Evolutionary conservation across 1,284 basidiomycete species (phyloP).

Genomic region (Rhodotorula sp.): DNA sequence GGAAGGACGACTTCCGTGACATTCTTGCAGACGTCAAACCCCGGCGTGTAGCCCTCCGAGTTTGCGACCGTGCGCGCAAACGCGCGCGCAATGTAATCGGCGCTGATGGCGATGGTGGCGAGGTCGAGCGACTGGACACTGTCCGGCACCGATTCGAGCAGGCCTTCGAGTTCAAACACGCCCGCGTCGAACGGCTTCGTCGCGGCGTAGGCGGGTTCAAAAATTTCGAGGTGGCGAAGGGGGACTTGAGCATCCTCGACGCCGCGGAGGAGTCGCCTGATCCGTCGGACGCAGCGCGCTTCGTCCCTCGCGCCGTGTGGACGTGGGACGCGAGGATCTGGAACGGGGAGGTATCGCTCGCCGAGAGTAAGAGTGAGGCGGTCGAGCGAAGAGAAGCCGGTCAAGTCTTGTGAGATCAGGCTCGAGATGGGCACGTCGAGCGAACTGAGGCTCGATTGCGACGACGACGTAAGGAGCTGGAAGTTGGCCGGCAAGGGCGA

Average conservation of each 20-base stretch:
- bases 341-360: slow-evolving; percentile 23
- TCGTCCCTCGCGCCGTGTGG: slow-evolving; percentile 1
- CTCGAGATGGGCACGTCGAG: slow-evolving; percentile 28
- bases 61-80: not conserved
- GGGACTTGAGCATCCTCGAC: not conserved
- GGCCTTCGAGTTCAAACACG: not conserved
- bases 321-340: not conserved
- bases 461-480: slow-evolving; percentile 14
- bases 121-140: slow-evolving; percentile 8
- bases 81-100: slow-evolving; percentile 1
- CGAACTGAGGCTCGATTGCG: not conserved
- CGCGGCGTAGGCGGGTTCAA: slow-evolving; percentile 10
- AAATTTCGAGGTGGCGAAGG: slow-evolving; percentile 9
- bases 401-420: slow-evolving; percentile 13
- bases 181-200: slow-evolving; percentile 2
- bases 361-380: slow-evolving; percentile 23
- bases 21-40: not conserved
- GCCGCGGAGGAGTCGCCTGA: not conserved
- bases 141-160: slow-evolving; percentile 7
- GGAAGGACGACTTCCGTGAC: not conserved
- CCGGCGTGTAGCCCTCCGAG: not conserved
- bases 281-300: not conserved
- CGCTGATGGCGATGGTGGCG: not conserved
- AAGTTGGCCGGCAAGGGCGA: slow-evolving; percentile 14
- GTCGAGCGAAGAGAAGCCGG: slow-evolving; percentile 2